phyloP scores from a whole-genome alignment of 306 rosid genomes.

The Hylodesmum podocarpum region DNA sequence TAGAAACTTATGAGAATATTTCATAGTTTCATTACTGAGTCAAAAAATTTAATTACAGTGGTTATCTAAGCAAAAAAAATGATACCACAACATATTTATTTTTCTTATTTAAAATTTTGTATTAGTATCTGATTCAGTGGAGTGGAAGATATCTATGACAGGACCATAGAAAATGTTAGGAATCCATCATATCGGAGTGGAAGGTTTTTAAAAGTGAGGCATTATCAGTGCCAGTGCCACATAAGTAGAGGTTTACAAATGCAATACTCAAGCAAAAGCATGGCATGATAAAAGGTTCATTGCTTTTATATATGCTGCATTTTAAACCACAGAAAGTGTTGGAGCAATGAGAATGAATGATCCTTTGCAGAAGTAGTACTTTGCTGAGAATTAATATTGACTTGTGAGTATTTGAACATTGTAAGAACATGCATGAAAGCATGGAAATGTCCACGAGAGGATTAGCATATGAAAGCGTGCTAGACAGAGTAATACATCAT shows the following conservation, averaged over 20 bases:
- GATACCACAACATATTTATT: too few relatives aligned
- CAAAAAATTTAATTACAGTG: too few relatives aligned
- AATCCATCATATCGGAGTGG: slow-evolving; percentile 33
- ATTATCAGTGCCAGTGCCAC: neutral
- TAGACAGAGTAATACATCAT: neutral
- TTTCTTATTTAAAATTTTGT: too few relatives aligned
- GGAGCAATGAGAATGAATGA: neutral
- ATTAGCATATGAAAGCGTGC: neutral
- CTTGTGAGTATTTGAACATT: neutral
- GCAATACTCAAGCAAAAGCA: slow-evolving; percentile 30
- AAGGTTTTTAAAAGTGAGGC: neutral
- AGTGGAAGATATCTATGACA: too few relatives aligned
- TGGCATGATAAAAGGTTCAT: neutral
- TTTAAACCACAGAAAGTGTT: slow-evolving; percentile 18
- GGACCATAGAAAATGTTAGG: slow-evolving; percentile 20
- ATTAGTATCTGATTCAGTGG: too few relatives aligned
- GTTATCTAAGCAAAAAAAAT: too few relatives aligned
- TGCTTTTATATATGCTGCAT: slow-evolving; percentile 4
- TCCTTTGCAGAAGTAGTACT: neutral
- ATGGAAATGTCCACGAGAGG: slow-evolving; percentile 1
- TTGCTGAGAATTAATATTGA: neutral
- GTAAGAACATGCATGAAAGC: neutral
- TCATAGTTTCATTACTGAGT: too few relatives aligned
- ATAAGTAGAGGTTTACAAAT: slow-evolving; percentile 28
- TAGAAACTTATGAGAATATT: too few relatives aligned